A percentile compares a stretch with the other conserved stretches of the same genome.
These are phyloP conservation scores for Danielozyma ontarioensis DNA, from an alignment of 805 yeast genomes.

Conservation along the genomic window DNA sequence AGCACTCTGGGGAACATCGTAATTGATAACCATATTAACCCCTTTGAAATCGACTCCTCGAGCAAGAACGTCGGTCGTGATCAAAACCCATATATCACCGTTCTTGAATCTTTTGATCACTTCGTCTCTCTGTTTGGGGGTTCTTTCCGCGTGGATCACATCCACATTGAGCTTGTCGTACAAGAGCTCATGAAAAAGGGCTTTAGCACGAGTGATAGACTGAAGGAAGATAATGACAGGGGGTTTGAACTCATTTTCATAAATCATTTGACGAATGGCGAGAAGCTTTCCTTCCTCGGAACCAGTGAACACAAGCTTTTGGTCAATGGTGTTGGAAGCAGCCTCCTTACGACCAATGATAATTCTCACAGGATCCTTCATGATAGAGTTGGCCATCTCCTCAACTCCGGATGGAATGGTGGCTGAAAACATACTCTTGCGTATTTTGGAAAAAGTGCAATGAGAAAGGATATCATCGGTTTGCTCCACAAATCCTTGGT, in stretches of 20 bases:
- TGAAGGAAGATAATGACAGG: conserved; percentile 92
- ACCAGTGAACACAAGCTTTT: conserved; percentile 80
- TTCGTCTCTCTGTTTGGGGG: conserved; percentile 80
- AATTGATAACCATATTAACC: conserved; percentile 88
- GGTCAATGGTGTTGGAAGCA: conserved; percentile 80
- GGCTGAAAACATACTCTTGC: conserved; percentile 87
- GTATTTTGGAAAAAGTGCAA: conserved; percentile 46
- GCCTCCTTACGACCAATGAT: conserved; percentile 93
- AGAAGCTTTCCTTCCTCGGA: conserved; percentile 92
- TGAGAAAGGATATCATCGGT: conserved; percentile 76
- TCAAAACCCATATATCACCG: conserved; percentile 94
- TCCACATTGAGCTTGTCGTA: conserved; percentile 92
- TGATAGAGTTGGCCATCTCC: conserved; percentile 76
- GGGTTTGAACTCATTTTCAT: conserved; percentile 80
- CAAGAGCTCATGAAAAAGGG: conserved; percentile 84
- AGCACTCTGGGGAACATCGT: conserved; percentile 91
- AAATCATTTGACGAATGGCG: conserved; percentile 85
- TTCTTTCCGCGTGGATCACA: conserved; percentile 92
- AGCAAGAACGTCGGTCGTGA: conserved; percentile 92
- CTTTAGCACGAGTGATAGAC: conserved; percentile 89
- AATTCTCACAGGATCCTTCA: conserved; percentile 80
- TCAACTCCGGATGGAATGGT: conserved; percentile 93
- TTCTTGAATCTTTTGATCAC: conserved; percentile 78
- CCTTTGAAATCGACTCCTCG: conserved; percentile 98
- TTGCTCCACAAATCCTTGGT: conserved; percentile 81